Evolutionary conservation across 371 early-diverging fungal species (phyloP), one percentile per base, ranked within the genome.

Genomic region (Sporodiniella umbellata): DNA sequence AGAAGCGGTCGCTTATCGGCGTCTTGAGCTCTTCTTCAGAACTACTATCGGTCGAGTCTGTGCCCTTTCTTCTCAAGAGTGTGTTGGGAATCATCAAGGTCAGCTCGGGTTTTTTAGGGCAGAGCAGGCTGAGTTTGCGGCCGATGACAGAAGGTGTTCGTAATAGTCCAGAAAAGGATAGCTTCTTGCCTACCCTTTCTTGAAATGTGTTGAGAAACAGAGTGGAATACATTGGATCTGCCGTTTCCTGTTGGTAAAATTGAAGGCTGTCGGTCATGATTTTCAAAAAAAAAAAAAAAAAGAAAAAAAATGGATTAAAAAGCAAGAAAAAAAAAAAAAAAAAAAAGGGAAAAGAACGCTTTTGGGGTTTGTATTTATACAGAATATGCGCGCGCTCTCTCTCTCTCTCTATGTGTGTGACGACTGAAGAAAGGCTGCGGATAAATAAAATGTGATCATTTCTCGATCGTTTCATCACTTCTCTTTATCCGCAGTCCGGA

Each of bases 251-350:
- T 21, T 52, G 30, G 22, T 51, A 50, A 12, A 50, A 23, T 23
- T 43, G 44, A 17, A 49, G n/a, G 8, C 17, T 14, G 17, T 55
- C 61, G 48, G 61, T 52, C 61, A 60, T 60, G 46, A 39, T 35
- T 11, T 39, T 30, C 33, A 45, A 31, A 42, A 42, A 18, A 7
- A 37, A 14, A 46, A 39, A 15, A 38, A 30, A 31, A 47, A 11
- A n/a, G n/a, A 35, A n/a, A 11, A 35, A n/a, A 4, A 15, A 35
- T n/a, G 15, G 35, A 35, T 47, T 40, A 26, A 18, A 50, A 46
- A 37, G 45, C 33, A 33, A 19, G 23, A n/a, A 35, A 35, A 14
- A 42, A 25, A 19, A 31, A 38, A 39, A 39, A 21, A 35, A 7
- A 21, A 12, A 15, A 11, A n/a, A 35, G 11, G 30, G 10, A n/a